These are phyloP conservation scores for Pythium plurisporium DNA, from an alignment of 352 stramenopile genomes.

Conservation along the genomic window DNA sequence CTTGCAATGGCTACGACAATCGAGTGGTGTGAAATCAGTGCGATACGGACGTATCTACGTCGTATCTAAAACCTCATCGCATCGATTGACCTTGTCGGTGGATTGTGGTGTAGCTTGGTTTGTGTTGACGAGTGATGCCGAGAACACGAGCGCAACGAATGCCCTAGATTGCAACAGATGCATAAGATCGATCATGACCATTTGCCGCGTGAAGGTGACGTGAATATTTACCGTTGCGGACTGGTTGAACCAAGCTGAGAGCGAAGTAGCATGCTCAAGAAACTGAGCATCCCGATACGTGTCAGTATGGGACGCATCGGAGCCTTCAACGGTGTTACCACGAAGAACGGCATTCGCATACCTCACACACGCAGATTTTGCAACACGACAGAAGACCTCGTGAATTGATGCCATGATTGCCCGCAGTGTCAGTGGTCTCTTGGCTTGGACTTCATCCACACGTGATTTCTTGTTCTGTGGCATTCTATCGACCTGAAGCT, in stretches of 20 bases:
- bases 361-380: constrained; percentile 16
- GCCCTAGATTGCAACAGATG: not conserved
- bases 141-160: constrained; percentile 25
- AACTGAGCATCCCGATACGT: not conserved
- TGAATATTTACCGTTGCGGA: constrained; percentile 5
- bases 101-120: not conserved
- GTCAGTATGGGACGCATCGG: not conserved
- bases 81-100: constrained; percentile 5
- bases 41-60: not conserved
- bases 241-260: not conserved
- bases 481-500: not conserved
- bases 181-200: not conserved
- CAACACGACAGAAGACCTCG: not conserved
- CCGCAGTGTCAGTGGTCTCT: not conserved
- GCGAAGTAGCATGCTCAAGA: constrained; percentile 12
- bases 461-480: constrained; percentile 8
- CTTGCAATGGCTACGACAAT: constrained; percentile 7
- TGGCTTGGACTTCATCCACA: not conserved
- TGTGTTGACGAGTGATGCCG: constrained; percentile 15
- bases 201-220: not conserved
- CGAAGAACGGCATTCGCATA: constrained; percentile 1
- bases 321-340: no score
- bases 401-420: constrained; percentile 3
- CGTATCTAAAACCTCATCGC: not conserved
- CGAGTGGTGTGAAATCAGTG: no score